phyloP scores from a whole-genome alignment of 202 grass and related monocot genomes.

The Setaria viridis region DNA sequence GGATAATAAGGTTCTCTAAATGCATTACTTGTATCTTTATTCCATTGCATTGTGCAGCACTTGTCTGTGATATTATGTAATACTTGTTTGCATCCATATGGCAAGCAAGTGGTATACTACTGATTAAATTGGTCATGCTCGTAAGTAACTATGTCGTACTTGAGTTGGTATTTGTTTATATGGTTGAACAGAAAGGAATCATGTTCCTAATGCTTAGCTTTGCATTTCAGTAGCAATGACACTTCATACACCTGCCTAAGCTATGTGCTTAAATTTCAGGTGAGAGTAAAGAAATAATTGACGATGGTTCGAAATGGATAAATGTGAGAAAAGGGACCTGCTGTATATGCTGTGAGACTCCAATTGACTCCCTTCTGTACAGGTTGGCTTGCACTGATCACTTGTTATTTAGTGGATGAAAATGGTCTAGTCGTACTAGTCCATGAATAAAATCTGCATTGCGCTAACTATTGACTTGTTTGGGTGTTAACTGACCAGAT shows the following conservation, averaged over 20 bases:
- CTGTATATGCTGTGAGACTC: slow-evolving; percentile 84
- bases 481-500: slow-evolving; percentile 53
- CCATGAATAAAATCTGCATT: background rate
- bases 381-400: slow-evolving; percentile 43
- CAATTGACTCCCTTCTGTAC: slow-evolving; percentile 95
- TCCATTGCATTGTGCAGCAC: background rate
- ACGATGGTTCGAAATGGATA: slow-evolving; percentile 88
- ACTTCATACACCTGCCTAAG: slow-evolving; percentile 11
- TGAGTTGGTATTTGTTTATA: background rate
- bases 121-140: background rate
- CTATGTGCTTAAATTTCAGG: slow-evolving; percentile 44
- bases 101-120: background rate
- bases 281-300: slow-evolving; percentile 54
- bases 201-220: background rate
- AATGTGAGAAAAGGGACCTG: slow-evolving; percentile 91
- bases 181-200: background rate
- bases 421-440: background rate
- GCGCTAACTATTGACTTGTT: slow-evolving; percentile 25
- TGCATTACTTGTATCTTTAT: background rate
- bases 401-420: background rate
- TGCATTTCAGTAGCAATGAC: background rate
- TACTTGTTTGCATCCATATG: background rate
- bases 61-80: background rate
- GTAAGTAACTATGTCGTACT: background rate
- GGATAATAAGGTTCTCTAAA: slow-evolving; percentile 7